Percentiles rank a stretch among this genome's conserved stretches.
Conservation (phyloP, 116 monocot species). For the Phalaenopsis hybrid region DNA sequence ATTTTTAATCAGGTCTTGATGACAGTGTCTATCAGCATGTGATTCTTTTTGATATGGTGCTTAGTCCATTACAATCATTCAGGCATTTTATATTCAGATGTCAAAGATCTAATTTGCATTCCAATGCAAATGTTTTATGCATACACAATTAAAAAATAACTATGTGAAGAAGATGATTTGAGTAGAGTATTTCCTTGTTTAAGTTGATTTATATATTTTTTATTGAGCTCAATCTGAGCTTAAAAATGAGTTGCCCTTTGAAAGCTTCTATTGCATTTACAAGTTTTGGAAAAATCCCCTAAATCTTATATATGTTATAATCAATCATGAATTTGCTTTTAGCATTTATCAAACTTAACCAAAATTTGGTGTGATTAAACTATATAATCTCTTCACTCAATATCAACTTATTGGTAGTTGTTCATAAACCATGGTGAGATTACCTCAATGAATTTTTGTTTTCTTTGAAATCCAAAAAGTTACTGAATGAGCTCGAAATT, state of each 20-base stretch:
- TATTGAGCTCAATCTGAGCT: background rate
- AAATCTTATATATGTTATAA: background rate
- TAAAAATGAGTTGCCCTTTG: background rate
- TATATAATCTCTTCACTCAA: background rate
- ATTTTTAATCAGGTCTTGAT: no score
- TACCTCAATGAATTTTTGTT: background rate
- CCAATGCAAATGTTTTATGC: no score
- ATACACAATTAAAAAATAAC: no score
- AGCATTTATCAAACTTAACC: background rate
- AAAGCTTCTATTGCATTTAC: background rate
- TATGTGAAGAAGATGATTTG: no score
- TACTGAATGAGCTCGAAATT: background rate
- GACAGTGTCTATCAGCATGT: no score
- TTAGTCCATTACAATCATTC: no score
- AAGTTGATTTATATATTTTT: no score
- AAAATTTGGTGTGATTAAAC: background rate
- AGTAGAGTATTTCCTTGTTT: no score
- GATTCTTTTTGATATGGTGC: no score
- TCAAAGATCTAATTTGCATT: no score
- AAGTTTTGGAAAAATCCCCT: background rate
- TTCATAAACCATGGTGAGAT: background rate
- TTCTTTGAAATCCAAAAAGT: background rate
- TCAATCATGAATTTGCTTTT: background rate
- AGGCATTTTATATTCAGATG: no score
- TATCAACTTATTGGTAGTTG: background rate